A percentile compares a stretch with the other conserved stretches of the same genome.
These are phyloP conservation scores for Claviceps citrina DNA, from an alignment of 2,329 filamentous ascomycete species.

Conservation along the genomic window DNA sequence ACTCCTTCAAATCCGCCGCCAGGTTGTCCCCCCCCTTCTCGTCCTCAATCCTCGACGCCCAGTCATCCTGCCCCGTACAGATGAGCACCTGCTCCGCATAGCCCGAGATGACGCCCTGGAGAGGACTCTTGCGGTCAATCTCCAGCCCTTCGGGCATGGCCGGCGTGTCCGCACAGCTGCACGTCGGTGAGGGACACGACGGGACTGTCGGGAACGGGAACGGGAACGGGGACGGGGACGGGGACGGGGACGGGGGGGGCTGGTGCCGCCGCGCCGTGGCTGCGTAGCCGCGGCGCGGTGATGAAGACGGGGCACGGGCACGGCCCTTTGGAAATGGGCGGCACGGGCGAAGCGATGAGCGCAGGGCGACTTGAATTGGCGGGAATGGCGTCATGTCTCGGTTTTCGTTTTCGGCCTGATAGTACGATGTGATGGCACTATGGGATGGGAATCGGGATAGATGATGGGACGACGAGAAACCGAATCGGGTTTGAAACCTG, in stretches of 20 bases:
- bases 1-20: slow-evolving; percentile 54
- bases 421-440: too few species aligned
- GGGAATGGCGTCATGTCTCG: too few species aligned
- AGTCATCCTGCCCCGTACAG: slow-evolving; percentile 66
- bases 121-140: slow-evolving; percentile 54
- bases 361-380: too few species aligned
- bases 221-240: too few species aligned
- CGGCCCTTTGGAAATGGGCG: too few species aligned
- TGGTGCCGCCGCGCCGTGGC: slow-evolving; percentile 13
- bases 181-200: slow-evolving; percentile 61
- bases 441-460: too few species aligned
- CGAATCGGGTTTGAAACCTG: too few species aligned
- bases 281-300: slow-evolving; percentile 8
- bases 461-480: too few species aligned
- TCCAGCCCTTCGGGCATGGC: slow-evolving; percentile 49
- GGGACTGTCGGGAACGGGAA: slow-evolving; percentile 25
- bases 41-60: slow-evolving; percentile 72
- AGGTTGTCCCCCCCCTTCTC: slow-evolving; percentile 53
- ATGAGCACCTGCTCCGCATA: slow-evolving; percentile 76
- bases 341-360: not conserved
- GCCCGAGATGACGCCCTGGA: slow-evolving; percentile 62
- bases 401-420: too few species aligned
- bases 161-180: slow-evolving; percentile 55
- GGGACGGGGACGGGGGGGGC: too few species aligned
- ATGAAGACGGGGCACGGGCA: not conserved